Evolutionary conservation across 495 filamentous ascomycete genomes (phyloP).

Genomic region (Penicillium desertorum): DNA sequence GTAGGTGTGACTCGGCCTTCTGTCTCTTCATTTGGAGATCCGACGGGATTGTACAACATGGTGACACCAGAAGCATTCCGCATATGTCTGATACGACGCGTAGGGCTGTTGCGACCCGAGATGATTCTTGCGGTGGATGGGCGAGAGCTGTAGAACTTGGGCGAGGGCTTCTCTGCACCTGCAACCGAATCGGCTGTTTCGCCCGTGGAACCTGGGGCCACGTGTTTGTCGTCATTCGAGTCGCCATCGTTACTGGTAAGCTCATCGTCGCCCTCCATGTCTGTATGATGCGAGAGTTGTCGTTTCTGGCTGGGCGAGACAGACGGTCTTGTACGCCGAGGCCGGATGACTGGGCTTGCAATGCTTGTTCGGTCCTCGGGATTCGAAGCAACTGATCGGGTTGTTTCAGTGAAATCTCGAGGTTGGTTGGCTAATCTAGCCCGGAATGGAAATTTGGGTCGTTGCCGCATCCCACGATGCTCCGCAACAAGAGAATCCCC

Average conservation of each 20-base stretch:
- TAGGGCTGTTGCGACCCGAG: constrained; percentile 42
- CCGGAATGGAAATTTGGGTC: constrained; percentile 33
- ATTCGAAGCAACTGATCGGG: constrained; percentile 56
- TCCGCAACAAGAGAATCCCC: constrained; percentile 59
- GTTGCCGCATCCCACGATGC: constrained; percentile 50
- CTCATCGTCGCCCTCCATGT: constrained; percentile 87
- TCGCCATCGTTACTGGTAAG: constrained; percentile 76
- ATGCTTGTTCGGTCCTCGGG: constrained; percentile 50
- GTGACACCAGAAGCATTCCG: constrained; percentile 77
- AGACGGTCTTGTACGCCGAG: constrained; percentile 28
- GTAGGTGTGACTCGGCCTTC: constrained; percentile 35
- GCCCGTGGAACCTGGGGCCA: constrained; percentile 38
- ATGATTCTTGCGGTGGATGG: constrained; percentile 43
- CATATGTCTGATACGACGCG: constrained; percentile 33
- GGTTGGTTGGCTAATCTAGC: constrained; percentile 30
- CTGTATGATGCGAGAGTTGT: constrained; percentile 58
- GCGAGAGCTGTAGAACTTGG: constrained; percentile 48
- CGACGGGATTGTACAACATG: constrained; percentile 60
- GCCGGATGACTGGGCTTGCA: constrained; percentile 33
- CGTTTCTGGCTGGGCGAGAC: constrained; percentile 30
- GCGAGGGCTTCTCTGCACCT: constrained; percentile 32
- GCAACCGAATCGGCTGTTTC: constrained; percentile 13
- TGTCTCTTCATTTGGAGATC: constrained; percentile 48
- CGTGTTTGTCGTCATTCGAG: constrained; percentile 30
- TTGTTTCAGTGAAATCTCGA: constrained; percentile 53